Percentiles rank a stretch among this genome's conserved stretches.
Evolutionary conservation across 345 rosid genomes (phyloP).

Genomic region (Passiflora organensis): DNA sequence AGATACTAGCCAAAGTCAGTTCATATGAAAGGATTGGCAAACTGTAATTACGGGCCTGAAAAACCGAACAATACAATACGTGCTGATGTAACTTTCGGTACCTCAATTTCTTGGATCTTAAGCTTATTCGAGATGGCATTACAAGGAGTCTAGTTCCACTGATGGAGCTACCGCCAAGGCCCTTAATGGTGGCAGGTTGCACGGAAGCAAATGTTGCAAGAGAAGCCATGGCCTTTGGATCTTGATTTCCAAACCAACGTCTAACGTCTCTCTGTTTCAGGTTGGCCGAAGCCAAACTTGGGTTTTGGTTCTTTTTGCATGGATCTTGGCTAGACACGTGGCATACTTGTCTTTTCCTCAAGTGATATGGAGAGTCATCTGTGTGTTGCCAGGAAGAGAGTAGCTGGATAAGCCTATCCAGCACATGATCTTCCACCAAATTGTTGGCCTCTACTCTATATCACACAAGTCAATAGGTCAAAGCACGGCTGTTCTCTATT

Average conservation of each 20-base stretch:
- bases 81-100: slow-evolving; percentile 17
- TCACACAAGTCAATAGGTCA: no score
- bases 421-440: slow-evolving; percentile 13
- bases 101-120: slow-evolving; percentile 51
- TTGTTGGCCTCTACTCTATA: no score
- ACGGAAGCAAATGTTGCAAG: slow-evolving; percentile 54
- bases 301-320: slow-evolving; percentile 21
- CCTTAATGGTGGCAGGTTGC: slow-evolving; percentile 61
- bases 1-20: no score
- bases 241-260: background rate
- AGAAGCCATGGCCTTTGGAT: slow-evolving; percentile 62
- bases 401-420: slow-evolving; percentile 64
- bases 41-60: no score
- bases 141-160: slow-evolving; percentile 62
- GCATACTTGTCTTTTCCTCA: slow-evolving; percentile 28
- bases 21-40: no score
- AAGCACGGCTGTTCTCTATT: no score
- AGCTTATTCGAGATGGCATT: slow-evolving; percentile 56
- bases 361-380: slow-evolving; percentile 43
- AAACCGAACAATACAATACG: no score
- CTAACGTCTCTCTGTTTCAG: background rate
- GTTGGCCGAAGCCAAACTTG: background rate
- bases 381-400: slow-evolving; percentile 42
- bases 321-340: slow-evolving; percentile 62
- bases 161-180: slow-evolving; percentile 67